Conservation (phyloP, 352 stramenopile species). For the Paralagenidium karlingii region DNA sequence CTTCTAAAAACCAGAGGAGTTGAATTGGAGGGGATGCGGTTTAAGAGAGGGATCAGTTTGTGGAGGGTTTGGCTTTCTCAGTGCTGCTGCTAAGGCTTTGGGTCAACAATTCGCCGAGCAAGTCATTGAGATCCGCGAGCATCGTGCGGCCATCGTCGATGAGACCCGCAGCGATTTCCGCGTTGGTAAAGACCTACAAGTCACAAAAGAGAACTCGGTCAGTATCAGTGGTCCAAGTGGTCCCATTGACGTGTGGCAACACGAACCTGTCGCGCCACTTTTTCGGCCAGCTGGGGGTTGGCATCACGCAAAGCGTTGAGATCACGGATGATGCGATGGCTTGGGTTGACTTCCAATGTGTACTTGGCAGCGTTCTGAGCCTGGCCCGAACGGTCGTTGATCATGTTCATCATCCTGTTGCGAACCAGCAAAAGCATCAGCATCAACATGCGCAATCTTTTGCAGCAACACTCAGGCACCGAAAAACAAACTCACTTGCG, state of each 20-base stretch:
- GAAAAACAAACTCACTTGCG: slow-evolving; percentile 52
- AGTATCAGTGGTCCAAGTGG: too few species aligned
- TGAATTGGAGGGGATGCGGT: too few species aligned
- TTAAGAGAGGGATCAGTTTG: too few species aligned
- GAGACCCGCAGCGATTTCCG: slow-evolving; percentile 94
- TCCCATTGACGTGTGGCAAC: too few species aligned
- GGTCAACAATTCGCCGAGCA: slow-evolving; percentile 81
- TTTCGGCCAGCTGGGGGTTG: slow-evolving; percentile 77
- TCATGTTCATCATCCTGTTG: slow-evolving; percentile 96
- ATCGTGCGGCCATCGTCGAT: slow-evolving; percentile 96
- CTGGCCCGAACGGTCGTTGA: slow-evolving; percentile 78
- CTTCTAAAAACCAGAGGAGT: too few species aligned
- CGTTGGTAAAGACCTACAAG: slow-evolving; percentile 97
- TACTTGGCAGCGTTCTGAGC: slow-evolving; percentile 77
- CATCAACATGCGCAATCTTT: too few species aligned
- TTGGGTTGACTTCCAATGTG: slow-evolving; percentile 97
- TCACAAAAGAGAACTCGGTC: slow-evolving; percentile 13
- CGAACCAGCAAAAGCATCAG: background rate
- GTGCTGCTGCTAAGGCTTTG: slow-evolving; percentile 57
- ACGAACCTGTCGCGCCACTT: slow-evolving; percentile 65
- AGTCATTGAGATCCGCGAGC: slow-evolving; percentile 93
- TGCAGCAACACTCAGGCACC: too few species aligned
- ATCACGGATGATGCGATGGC: slow-evolving; percentile 93
- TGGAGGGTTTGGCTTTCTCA: too few species aligned
- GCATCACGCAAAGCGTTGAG: slow-evolving; percentile 80